Conservation (phyloP, 768 basidiomycete genomes). For the Rhizopogon sp. region DNA sequence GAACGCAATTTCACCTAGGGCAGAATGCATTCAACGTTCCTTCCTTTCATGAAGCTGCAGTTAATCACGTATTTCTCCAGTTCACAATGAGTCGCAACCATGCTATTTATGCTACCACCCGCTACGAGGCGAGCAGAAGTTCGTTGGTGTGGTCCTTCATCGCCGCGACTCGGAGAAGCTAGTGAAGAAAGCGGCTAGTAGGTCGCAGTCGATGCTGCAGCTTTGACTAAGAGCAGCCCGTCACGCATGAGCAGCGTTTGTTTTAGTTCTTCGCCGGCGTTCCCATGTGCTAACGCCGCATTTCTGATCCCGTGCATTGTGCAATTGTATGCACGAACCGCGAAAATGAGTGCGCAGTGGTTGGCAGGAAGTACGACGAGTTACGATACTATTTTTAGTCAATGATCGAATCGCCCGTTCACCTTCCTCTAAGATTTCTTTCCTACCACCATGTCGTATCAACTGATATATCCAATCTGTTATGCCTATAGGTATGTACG, state of each 20-base stretch:
- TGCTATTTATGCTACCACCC: constrained; percentile 85
- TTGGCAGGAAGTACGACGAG: too few species aligned
- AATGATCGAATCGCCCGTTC: too few species aligned
- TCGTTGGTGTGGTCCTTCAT: constrained; percentile 78
- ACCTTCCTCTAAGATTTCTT: too few species aligned
- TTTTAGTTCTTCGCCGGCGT: too few species aligned
- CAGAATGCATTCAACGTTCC: constrained; percentile 64
- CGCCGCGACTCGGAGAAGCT: constrained; percentile 66
- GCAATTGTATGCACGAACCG: too few species aligned
- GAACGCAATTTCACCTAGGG: constrained; percentile 88
- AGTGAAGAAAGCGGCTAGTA: neutral
- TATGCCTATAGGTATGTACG: constrained; percentile 32
- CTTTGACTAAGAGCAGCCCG: constrained; percentile 7
- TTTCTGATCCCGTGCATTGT: too few species aligned
- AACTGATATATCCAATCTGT: constrained; percentile 35
- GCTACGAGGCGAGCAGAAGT: constrained; percentile 46
- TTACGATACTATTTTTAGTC: too few species aligned
- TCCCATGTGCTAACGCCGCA: too few species aligned
- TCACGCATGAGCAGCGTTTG: too few species aligned
- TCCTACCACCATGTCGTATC: neutral
- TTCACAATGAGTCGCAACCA: constrained; percentile 84
- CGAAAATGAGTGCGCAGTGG: too few species aligned
- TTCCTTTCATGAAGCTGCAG: neutral
- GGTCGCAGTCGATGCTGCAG: too few species aligned
- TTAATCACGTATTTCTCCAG: constrained; percentile 32